Conservation (phyloP, 305 asterid genomes). For the Rubia occidens region DNA sequence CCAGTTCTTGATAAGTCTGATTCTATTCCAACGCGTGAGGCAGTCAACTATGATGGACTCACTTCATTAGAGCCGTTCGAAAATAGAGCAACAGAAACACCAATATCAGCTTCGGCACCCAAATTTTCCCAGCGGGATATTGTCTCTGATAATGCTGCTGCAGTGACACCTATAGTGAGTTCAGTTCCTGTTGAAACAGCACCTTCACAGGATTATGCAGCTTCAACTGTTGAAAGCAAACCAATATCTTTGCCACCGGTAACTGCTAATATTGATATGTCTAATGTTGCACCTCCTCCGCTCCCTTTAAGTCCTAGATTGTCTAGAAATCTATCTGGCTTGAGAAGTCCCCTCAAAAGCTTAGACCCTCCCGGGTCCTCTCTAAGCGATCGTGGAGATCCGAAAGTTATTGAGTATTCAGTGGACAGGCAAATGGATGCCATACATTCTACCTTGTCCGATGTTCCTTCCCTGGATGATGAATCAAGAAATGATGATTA, state of each 20-base stretch:
- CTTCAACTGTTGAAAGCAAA: constrained; percentile 42
- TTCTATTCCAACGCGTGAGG: constrained; percentile 42
- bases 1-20: constrained; percentile 45
- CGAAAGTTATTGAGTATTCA: constrained; percentile 49
- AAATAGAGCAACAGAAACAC: constrained; percentile 36
- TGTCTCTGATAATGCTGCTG: constrained; percentile 37
- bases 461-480: constrained; percentile 48
- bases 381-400: constrained; percentile 37
- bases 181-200: constrained; percentile 38
- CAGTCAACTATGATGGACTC: constrained; percentile 38
- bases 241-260: constrained; percentile 32
- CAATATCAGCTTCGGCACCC: constrained; percentile 45
- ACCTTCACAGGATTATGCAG: constrained; percentile 32
- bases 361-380: constrained; percentile 43
- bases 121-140: constrained; percentile 40
- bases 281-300: constrained; percentile 49
- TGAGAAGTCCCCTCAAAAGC: constrained; percentile 51
- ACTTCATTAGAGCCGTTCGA: constrained; percentile 35
- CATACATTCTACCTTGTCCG: constrained; percentile 38
- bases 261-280: constrained; percentile 34
- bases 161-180: constrained; percentile 31
- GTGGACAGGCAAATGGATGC: constrained; percentile 57
- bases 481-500: constrained; percentile 48
- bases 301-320: constrained; percentile 68
- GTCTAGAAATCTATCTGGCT: constrained; percentile 56